These are phyloP conservation scores for Lasiosphaeria ovina DNA, from an alignment of 495 filamentous ascomycete species.

Conservation along the genomic window DNA sequence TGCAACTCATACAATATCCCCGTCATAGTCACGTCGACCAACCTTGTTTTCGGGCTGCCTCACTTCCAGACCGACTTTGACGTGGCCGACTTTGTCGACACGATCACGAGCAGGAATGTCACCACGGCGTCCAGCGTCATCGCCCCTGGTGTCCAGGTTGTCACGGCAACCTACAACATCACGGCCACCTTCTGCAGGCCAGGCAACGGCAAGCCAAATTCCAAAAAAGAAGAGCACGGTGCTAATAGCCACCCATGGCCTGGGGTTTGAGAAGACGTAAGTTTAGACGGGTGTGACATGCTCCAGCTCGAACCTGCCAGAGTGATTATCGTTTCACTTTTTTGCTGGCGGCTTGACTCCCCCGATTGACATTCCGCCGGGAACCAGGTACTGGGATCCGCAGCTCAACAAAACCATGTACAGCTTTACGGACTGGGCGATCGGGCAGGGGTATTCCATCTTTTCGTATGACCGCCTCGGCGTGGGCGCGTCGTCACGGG, in stretches of 20 bases:
- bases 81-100: constrained; percentile 21
- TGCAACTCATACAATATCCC: constrained; percentile 19
- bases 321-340: too few species aligned
- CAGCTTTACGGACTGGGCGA: constrained; percentile 53
- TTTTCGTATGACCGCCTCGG: constrained; percentile 59
- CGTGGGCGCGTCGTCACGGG: constrained; percentile 49
- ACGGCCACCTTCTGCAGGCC: constrained; percentile 29
- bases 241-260: constrained; percentile 27
- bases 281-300: background rate
- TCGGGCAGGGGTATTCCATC: constrained; percentile 50
- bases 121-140: background rate
- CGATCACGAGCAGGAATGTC: constrained; percentile 13
- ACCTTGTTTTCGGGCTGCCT: constrained; percentile 15
- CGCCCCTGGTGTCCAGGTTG: background rate
- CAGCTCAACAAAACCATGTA: constrained; percentile 51
- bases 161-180: constrained; percentile 23
- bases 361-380: too few species aligned
- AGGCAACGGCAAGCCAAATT: background rate
- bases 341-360: too few species aligned
- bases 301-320: too few species aligned
- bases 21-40: constrained; percentile 14
- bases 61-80: constrained; percentile 24
- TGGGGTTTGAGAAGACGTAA: constrained; percentile 15
- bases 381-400: constrained; percentile 54
- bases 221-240: constrained; percentile 15